Evolutionary conservation across 129 eudicot genomes (phyloP).

Genomic region (Centrapalus pauciflorus): DNA sequence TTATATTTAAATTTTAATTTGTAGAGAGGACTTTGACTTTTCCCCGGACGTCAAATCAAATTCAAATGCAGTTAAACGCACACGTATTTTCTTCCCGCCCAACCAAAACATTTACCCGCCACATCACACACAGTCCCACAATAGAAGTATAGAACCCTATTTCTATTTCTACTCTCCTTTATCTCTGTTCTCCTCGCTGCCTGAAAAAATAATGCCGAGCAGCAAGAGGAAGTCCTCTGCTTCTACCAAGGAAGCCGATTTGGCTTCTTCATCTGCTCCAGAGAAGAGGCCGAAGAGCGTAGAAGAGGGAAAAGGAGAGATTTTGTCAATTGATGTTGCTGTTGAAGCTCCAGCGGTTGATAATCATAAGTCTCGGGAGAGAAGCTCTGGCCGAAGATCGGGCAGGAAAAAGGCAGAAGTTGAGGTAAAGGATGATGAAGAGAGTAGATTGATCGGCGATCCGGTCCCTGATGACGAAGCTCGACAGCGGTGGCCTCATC

Average conservation of each 20-base stretch:
- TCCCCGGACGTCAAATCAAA: neutral
- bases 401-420: neutral
- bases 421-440: constrained; percentile 14
- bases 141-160: constrained; percentile 13
- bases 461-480: constrained; percentile 47
- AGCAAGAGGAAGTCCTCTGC: constrained; percentile 3
- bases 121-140: neutral
- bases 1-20: too few relatives aligned
- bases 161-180: neutral
- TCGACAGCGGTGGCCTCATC: constrained; percentile 57
- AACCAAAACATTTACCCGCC: constrained; percentile 11
- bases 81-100: constrained; percentile 14
- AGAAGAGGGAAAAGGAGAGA: neutral
- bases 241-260: neutral
- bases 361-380: neutral
- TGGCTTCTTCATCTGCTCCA: neutral
- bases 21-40: neutral
- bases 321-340: neutral
- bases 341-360: neutral
- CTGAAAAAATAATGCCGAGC: constrained; percentile 11
- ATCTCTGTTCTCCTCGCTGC: neutral
- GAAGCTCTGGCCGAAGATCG: neutral
- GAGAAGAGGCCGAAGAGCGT: constrained; percentile 8
- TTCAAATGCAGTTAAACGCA: neutral
- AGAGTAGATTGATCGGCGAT: constrained; percentile 35